A percentile compares a stretch with the other conserved stretches of the same genome.
Evolutionary conservation across 1,139 yeast genomes (phyloP).

Genomic region (Blastobotrys buckinghamii): DNA sequence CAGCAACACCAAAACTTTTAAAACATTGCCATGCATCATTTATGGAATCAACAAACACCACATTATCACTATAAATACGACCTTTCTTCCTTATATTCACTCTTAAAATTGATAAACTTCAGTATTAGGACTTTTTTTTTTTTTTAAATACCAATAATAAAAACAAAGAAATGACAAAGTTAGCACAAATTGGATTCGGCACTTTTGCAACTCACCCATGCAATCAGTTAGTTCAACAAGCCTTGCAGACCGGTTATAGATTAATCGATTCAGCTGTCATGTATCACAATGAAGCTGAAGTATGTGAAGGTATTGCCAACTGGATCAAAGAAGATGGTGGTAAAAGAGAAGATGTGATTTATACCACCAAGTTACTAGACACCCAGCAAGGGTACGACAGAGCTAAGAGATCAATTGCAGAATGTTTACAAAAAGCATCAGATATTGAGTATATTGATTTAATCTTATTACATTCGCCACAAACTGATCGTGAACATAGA

Average conservation of each 20-base stretch:
- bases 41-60: no score
- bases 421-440: slow-evolving; percentile 27
- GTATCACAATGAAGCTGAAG: slow-evolving; percentile 52
- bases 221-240: slow-evolving; percentile 31
- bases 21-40: no score
- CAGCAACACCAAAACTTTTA: no score
- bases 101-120: no score
- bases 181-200: slow-evolving; percentile 5
- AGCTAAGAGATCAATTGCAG: slow-evolving; percentile 43
- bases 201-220: slow-evolving; percentile 3
- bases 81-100: no score
- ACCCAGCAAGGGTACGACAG: slow-evolving; percentile 40
- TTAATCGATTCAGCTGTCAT: slow-evolving; percentile 58
- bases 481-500: slow-evolving; percentile 26
- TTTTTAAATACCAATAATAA: no score
- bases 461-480: slow-evolving; percentile 39
- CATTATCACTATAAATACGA: no score
- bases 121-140: no score
- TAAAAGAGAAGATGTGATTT: slow-evolving; percentile 58
- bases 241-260: slow-evolving; percentile 44
- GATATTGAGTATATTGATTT: slow-evolving; percentile 65
- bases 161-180: not conserved
- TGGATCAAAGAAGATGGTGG: slow-evolving; percentile 11
- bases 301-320: slow-evolving; percentile 40
- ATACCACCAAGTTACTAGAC: slow-evolving; percentile 61